Evolutionary conservation across 2,329 filamentous ascomycete species (phyloP).

Genomic region (Curvularia verruculosa): DNA sequence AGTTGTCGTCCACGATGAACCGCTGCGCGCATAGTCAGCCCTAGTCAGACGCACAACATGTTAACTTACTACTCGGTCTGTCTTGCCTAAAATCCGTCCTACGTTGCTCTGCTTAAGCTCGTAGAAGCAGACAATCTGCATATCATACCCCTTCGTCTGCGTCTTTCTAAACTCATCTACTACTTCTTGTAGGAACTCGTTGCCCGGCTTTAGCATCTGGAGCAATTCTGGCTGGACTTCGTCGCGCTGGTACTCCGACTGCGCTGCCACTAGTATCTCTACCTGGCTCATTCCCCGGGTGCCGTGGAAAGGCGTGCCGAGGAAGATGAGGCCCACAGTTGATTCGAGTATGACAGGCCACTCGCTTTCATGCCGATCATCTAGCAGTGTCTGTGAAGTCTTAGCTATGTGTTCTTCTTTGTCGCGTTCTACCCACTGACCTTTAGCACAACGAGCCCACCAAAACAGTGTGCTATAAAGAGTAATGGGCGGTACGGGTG

Average conservation of each 20-base stretch:
- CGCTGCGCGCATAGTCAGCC: constrained; percentile 7
- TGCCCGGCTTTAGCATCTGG: constrained; percentile 28
- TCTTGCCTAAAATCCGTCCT: constrained; percentile 32
- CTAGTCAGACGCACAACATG: not conserved
- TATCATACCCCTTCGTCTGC: constrained; percentile 22
- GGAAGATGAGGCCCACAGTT: constrained; percentile 28
- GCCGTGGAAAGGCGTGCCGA: constrained; percentile 36
- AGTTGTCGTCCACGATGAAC: constrained; percentile 28
- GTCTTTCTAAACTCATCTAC: constrained; percentile 26
- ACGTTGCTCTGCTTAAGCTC: constrained; percentile 32
- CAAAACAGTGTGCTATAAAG: constrained; percentile 36
- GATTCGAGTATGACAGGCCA: constrained; percentile 29
- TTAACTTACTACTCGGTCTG: constrained; percentile 25
- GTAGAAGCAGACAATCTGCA: constrained; percentile 30
- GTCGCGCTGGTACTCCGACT: constrained; percentile 26
- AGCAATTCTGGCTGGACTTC: constrained; percentile 23
- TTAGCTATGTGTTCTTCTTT: not conserved
- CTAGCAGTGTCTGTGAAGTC: constrained; percentile 21
- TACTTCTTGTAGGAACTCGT: constrained; percentile 30
- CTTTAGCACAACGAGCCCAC: no score
- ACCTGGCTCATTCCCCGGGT: constrained; percentile 31
- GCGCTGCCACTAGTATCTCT: constrained; percentile 35
- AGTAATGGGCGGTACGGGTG: constrained; percentile 26
- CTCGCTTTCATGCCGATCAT: constrained; percentile 17
- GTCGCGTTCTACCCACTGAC: constrained; percentile 1